These are phyloP conservation scores for Nelumbo lutea DNA, from an alignment of 164 flowering plant genomes.

Conservation along the genomic window DNA sequence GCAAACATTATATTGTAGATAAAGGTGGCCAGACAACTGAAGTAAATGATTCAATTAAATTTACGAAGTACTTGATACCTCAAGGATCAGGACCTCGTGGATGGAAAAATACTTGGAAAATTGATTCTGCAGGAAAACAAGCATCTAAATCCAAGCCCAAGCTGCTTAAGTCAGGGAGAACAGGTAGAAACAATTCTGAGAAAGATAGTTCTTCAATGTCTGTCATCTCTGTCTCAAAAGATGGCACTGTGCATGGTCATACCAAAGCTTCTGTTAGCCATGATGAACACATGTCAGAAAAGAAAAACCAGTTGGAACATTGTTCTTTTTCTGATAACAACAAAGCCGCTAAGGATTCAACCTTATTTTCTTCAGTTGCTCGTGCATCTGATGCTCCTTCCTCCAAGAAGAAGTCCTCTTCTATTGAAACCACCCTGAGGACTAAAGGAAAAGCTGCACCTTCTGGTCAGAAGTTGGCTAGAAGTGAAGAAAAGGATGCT, in stretches of 20 bases:
- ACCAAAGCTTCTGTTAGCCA: conserved; percentile 29
- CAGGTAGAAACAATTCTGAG: conserved; percentile 32
- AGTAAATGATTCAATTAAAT: conserved; percentile 46
- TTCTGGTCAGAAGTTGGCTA: conserved; percentile 40
- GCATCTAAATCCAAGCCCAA: conserved; percentile 44
- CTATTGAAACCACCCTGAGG: conserved; percentile 30
- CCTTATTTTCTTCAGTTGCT: conserved; percentile 32
- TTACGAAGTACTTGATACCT: conserved; percentile 52
- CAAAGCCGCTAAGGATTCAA: conserved; percentile 33
- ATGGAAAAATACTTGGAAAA: conserved; percentile 43
- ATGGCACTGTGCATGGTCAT: conserved; percentile 20
- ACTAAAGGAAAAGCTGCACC: conserved; percentile 47
- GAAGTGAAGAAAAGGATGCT: conserved; percentile 43
- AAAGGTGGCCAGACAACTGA: conserved; percentile 31
- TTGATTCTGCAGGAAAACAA: conserved; percentile 54
- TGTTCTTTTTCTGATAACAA: conserved; percentile 33
- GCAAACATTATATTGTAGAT: conserved; percentile 79
- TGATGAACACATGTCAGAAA: conserved; percentile 30
- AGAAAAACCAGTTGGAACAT: conserved; percentile 22
- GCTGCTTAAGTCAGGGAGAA: conserved; percentile 42
- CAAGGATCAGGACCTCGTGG: conserved; percentile 62
- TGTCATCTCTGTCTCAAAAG: conserved; percentile 22
- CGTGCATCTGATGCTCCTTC: conserved; percentile 26
- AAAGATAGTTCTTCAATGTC: conserved; percentile 29
- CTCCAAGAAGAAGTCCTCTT: conserved; percentile 33